These are phyloP conservation scores for Acer saccharum DNA, from an alignment of 345 rosid species.

Conservation along the genomic window DNA sequence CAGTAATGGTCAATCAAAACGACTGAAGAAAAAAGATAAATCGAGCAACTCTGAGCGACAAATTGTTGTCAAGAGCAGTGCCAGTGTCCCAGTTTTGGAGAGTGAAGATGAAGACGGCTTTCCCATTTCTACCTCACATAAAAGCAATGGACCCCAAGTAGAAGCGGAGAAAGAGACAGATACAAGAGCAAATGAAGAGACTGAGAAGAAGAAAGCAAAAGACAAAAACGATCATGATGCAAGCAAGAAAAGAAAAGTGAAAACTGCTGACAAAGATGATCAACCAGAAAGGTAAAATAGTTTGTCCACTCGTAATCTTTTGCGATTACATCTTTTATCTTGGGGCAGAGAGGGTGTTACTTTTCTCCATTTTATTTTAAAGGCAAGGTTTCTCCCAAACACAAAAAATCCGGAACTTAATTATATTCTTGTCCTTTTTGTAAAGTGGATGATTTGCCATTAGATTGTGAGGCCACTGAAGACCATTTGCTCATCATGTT, in stretches of 20 bases:
- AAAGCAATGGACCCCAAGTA: constrained; percentile 29
- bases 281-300: constrained; percentile 58
- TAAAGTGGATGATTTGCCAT: neutral
- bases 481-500: neutral
- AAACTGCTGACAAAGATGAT: constrained; percentile 53
- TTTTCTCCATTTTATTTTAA: neutral
- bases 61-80: constrained; percentile 40
- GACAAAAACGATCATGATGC: constrained; percentile 33
- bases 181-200: constrained; percentile 22
- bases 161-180: constrained; percentile 28
- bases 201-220: constrained; percentile 35
- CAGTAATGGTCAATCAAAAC: constrained; percentile 43
- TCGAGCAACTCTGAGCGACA: constrained; percentile 37
- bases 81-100: constrained; percentile 47
- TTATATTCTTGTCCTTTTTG: neutral
- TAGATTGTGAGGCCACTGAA: neutral
- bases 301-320: neutral
- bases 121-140: constrained; percentile 50
- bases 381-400: neutral
- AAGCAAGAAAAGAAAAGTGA: constrained; percentile 64
- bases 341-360: no score
- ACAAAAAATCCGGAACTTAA: neutral
- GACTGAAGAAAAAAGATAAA: constrained; percentile 44
- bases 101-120: constrained; percentile 97
- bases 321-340: constrained; percentile 3